These are phyloP conservation scores for Teunomyces gatunensis DNA, from an alignment of 805 yeast genomes.

Conservation along the genomic window DNA sequence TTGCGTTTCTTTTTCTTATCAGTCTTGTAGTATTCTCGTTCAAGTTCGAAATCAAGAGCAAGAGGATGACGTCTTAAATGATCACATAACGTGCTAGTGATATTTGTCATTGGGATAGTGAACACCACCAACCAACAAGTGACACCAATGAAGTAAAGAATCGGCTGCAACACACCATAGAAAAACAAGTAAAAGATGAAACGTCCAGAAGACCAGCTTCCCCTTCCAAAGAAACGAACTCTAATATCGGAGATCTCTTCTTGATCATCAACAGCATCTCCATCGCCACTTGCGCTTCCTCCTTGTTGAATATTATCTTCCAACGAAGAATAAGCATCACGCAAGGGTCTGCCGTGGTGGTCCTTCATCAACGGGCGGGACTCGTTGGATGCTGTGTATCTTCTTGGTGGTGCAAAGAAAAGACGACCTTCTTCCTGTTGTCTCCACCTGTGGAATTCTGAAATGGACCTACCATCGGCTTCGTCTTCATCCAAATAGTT, in stretches of 20 bases:
- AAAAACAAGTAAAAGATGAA: constrained; percentile 70
- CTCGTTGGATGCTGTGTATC: constrained; percentile 31
- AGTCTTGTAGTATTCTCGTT: constrained; percentile 45
- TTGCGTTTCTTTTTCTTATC: constrained; percentile 24
- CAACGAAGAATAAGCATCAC: constrained; percentile 36
- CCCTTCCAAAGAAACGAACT: constrained; percentile 81
- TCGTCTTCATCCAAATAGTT: constrained; percentile 84
- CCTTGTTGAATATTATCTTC: constrained; percentile 13
- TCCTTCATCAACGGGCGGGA: constrained; percentile 40
- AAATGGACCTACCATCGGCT: constrained; percentile 79
- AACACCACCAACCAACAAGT: constrained; percentile 81
- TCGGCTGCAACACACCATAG: constrained; percentile 69
- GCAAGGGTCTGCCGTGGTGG: constrained; percentile 39
- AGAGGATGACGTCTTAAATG: constrained; percentile 90
- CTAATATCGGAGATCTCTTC: constrained; percentile 32
- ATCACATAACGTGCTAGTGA: constrained; percentile 59
- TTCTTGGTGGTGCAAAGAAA: constrained; percentile 71
- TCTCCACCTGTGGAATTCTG: constrained; percentile 89
- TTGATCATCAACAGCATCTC: constrained; percentile 12
- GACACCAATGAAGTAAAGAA: constrained; percentile 51
- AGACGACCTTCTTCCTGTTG: constrained; percentile 70
- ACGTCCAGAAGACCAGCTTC: constrained; percentile 85
- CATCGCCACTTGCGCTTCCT: not conserved
- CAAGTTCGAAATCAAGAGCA: constrained; percentile 72
- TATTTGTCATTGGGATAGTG: constrained; percentile 91